Evolutionary conservation across 768 basidiomycete species (phyloP), one percentile per base, ranked within the genome.

Genomic region (Boletus fagicola): DNA sequence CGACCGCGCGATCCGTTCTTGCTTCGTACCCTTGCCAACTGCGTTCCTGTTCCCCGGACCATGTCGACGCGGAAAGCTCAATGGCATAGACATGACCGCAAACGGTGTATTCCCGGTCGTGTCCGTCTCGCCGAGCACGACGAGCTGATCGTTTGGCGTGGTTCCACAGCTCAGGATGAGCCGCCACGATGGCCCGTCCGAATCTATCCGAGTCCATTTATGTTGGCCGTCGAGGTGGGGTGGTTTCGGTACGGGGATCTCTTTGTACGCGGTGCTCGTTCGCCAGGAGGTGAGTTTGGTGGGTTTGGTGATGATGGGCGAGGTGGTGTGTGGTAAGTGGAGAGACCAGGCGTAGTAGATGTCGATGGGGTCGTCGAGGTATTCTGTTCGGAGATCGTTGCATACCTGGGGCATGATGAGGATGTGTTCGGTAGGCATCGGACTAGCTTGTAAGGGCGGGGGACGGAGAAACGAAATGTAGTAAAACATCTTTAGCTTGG

Each of bases 401-500:
- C 87, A 84, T 58, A 97, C 83, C 70, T 95, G 93, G 1, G 91
- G 92, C 2, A 86, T 92, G 51, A 95, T 81, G 13, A 76, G 71
- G 49, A 94, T 72, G 5, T 56, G 56, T 18, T 68, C 63, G 1
- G 69, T 63, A 0, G 74, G 74, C 11, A 75, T 69, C 2, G 78
- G 73, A 8, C 77, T 67, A 0, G 78, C 76, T 49, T 80, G 79
- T 4, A 74, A 62, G 4, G 92, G 90, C 4, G 92, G 94, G 12
- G 94, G 92, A 45, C 92, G 87, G 16, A 95, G 83, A 69, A 95
- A 95, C 28, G 90, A 94, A 42, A 95, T 69, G 74, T 95, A 96
- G 78, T 80, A 90, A 74, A 35, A 35, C 33, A 30, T 30, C 30
- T 30, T 1, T 30, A 9, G 9, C 30, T 30, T 30, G 30, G 30